These are phyloP conservation scores for Raphanus hybrid DNA, from an alignment of 441 rosid genomes.

Conservation along the genomic window DNA sequence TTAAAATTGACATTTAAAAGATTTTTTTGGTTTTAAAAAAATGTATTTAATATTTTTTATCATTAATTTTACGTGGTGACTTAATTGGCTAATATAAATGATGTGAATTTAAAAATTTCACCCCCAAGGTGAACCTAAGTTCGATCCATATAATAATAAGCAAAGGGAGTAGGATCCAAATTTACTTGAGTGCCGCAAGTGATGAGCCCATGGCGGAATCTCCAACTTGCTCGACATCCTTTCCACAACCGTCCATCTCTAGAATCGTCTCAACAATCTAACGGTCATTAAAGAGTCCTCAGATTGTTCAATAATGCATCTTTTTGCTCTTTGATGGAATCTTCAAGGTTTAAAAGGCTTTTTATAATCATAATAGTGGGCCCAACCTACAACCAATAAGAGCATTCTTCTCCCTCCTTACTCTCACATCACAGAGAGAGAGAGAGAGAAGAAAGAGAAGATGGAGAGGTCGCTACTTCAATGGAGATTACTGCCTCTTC, in stretches of 20 bases:
- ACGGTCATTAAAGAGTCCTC: slow-evolving; percentile 23
- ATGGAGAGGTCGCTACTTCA: slow-evolving; percentile 51
- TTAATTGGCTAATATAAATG: too few species aligned
- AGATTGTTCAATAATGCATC: slow-evolving; percentile 19
- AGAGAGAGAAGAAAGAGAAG: neutral
- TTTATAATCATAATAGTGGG: slow-evolving; percentile 1
- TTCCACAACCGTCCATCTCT: slow-evolving; percentile 26
- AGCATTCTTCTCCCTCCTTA: slow-evolving; percentile 1
- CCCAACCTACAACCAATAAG: slow-evolving; percentile 25
- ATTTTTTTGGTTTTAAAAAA: too few species aligned
- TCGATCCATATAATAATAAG: neutral
- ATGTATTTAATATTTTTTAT: too few species aligned
- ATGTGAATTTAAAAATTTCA: too few species aligned
- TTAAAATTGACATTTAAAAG: too few species aligned
- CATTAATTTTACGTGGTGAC: too few species aligned
- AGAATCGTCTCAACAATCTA: slow-evolving; percentile 4
- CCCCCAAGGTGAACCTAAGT: too few species aligned
- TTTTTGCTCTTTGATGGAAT: neutral
- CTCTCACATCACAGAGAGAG: neutral
- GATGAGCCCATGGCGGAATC: slow-evolving; percentile 30
- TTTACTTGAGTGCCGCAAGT: slow-evolving; percentile 25
- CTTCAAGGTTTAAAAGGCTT: slow-evolving; percentile 9
- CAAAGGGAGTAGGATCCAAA: slow-evolving; percentile 16
- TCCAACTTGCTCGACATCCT: slow-evolving; percentile 22
- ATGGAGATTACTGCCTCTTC: slow-evolving; percentile 64